Conservation (phyloP, 495 filamentous ascomycete species). For the Annulohypoxylon maeteangense region DNA sequence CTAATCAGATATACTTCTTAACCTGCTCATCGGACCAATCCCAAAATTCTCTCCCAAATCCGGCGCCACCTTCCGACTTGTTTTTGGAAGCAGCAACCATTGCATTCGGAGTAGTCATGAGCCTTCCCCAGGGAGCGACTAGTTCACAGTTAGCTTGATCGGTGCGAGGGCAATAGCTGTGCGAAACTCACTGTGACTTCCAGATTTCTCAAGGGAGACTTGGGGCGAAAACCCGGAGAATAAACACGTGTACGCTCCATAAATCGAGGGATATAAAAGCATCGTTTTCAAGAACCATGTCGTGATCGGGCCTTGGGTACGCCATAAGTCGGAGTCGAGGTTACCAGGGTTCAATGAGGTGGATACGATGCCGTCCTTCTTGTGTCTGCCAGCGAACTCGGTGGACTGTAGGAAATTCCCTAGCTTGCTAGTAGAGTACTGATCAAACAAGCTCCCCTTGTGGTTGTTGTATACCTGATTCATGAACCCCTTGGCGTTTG, state of each 20-base stretch:
- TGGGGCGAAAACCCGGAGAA: slow-evolving; percentile 55
- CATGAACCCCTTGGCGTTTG: slow-evolving; percentile 18
- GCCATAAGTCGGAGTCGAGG: slow-evolving; percentile 42
- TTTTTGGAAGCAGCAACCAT: slow-evolving; percentile 42
- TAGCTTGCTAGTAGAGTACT: slow-evolving; percentile 55
- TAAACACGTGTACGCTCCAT: slow-evolving; percentile 58
- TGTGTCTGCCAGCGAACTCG: slow-evolving; percentile 50
- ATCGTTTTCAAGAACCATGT: slow-evolving; percentile 17
- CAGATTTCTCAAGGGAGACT: slow-evolving; percentile 45
- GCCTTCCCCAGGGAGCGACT: slow-evolving; percentile 53
- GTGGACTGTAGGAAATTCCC: slow-evolving; percentile 50
- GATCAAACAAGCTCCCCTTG: slow-evolving; percentile 2
- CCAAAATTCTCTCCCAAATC: slow-evolving; percentile 53
- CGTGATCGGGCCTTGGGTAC: slow-evolving; percentile 3
- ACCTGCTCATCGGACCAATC: slow-evolving; percentile 55
- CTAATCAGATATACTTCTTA: slow-evolving; percentile 26
- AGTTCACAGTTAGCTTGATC: slow-evolving; percentile 7
- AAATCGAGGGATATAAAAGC: slow-evolving; percentile 35
- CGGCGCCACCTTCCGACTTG: slow-evolving; percentile 50
- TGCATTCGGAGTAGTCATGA: slow-evolving; percentile 42
- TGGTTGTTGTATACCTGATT: slow-evolving; percentile 24
- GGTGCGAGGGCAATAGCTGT: slow-evolving; percentile 20
- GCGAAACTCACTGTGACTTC: slow-evolving; percentile 25
- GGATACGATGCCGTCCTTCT: slow-evolving; percentile 46
- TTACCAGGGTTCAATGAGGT: slow-evolving; percentile 50